These are phyloP conservation scores for Dactylellina drechsleri DNA, from an alignment of 2,329 filamentous ascomycete species.

Conservation along the genomic window DNA sequence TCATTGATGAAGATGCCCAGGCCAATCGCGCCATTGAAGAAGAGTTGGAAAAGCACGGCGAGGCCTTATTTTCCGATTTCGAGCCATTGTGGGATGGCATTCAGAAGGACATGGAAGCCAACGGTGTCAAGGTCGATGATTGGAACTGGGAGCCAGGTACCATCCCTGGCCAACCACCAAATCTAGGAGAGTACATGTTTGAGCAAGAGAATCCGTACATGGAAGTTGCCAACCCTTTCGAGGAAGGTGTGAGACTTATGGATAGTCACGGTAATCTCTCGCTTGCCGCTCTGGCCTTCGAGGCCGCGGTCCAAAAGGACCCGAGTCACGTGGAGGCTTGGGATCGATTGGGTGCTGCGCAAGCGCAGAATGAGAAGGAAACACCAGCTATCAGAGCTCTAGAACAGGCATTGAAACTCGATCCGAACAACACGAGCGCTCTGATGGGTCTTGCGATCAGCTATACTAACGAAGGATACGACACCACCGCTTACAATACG, in stretches of 20 bases:
- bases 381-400: constrained; percentile 92
- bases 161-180: constrained; percentile 68
- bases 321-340: constrained; percentile 89
- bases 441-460: constrained; percentile 96
- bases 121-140: constrained; percentile 77
- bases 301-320: constrained; percentile 92
- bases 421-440: constrained; percentile 85
- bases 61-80: constrained; percentile 81
- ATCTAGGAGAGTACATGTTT: constrained; percentile 88
- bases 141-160: constrained; percentile 73
- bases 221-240: constrained; percentile 82
- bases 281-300: constrained; percentile 90
- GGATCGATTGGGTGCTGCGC: constrained; percentile 88
- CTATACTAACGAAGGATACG: constrained; percentile 98
- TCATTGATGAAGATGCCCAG: constrained; percentile 65
- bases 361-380: constrained; percentile 99
- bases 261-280: constrained; percentile 92
- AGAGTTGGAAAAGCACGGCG: constrained; percentile 82
- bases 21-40: constrained; percentile 81
- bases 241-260: constrained; percentile 93
- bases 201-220: constrained; percentile 93
- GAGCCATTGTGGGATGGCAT: constrained; percentile 89
- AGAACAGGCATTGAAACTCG: constrained; percentile 87
- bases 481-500: constrained; percentile 94
- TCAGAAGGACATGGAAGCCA: constrained; percentile 70